Conservation (phyloP, 108 stramenopile genomes). For the Aureococcus anophagefferens region DNA sequence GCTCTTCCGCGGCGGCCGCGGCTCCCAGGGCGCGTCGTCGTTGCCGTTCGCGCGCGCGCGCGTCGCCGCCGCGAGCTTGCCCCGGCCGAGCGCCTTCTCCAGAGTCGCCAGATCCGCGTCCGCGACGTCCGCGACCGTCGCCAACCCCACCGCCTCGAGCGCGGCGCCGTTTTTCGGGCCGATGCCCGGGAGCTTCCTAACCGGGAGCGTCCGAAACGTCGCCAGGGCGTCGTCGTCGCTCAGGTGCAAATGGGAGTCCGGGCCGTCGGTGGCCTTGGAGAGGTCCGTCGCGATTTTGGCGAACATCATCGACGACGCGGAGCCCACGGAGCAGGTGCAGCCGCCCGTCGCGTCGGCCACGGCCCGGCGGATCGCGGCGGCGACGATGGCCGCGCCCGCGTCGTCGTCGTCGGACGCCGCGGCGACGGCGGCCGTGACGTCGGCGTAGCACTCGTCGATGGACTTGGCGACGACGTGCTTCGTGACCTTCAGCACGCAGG, state of each 20-base stretch:
- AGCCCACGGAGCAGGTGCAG: neutral
- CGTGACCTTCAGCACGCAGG: conserved; percentile 16
- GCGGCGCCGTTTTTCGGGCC: neutral
- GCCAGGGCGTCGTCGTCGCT: neutral
- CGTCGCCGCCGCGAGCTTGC: neutral
- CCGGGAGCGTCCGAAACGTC: neutral
- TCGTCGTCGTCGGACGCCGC: neutral
- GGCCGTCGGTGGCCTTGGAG: neutral
- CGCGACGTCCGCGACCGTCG: neutral
- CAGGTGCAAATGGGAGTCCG: neutral
- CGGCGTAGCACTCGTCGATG: conserved; percentile 1
- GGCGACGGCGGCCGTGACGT: neutral
- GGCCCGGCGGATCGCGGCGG: neutral
- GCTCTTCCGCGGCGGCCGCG: neutral
- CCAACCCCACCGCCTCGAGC: neutral
- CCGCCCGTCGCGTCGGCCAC: neutral
- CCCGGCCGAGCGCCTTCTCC: neutral
- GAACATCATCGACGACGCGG: neutral
- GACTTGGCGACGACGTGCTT: neutral
- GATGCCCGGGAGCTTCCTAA: neutral
- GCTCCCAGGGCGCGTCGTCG: neutral
- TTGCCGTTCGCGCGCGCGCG: neutral
- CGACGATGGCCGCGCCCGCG: neutral
- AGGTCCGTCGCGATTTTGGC: neutral
- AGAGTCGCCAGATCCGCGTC: neutral